Percentiles rank a stretch among this genome's conserved stretches.
Evolutionary conservation across 768 basidiomycete species (phyloP).

Genomic region (Kockovaella imperatae): DNA sequence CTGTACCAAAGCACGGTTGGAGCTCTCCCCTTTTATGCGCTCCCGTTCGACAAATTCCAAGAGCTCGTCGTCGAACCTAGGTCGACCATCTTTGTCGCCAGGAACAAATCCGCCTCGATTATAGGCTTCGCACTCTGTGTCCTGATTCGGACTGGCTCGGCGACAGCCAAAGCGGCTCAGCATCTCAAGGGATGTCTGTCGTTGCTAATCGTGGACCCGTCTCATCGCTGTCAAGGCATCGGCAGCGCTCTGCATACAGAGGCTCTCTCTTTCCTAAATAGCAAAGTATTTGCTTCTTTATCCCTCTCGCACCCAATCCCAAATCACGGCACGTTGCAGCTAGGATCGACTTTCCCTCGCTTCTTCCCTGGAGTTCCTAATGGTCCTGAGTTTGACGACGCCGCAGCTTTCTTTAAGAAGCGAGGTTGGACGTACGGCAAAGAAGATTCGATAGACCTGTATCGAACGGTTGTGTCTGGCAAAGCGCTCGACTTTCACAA

Average conservation of each 20-base stretch:
- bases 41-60: neutral
- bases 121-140: slow-evolving; percentile 4
- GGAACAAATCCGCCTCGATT: neutral
- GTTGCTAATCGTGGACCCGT: neutral
- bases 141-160: neutral
- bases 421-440: slow-evolving; percentile 4
- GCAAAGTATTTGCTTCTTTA: neutral
- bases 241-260: slow-evolving; percentile 4
- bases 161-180: neutral
- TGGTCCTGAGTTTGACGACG: slow-evolving; percentile 2
- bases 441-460: slow-evolving; percentile 2
- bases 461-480: neutral
- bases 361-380: slow-evolving; percentile 8
- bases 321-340: neutral
- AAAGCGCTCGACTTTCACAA: neutral
- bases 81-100: neutral
- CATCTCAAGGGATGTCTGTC: slow-evolving; percentile 6
- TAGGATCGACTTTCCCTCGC: slow-evolving; percentile 6
- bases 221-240: slow-evolving; percentile 2
- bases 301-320: neutral
- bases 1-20: too few relatives aligned
- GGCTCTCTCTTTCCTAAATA: neutral
- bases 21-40: neutral
- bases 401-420: neutral
- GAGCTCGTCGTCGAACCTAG: neutral